Base-by-base conservation (phyloP, 2,329 filamentous ascomycete species). In the Claviceps paspali region DNA sequence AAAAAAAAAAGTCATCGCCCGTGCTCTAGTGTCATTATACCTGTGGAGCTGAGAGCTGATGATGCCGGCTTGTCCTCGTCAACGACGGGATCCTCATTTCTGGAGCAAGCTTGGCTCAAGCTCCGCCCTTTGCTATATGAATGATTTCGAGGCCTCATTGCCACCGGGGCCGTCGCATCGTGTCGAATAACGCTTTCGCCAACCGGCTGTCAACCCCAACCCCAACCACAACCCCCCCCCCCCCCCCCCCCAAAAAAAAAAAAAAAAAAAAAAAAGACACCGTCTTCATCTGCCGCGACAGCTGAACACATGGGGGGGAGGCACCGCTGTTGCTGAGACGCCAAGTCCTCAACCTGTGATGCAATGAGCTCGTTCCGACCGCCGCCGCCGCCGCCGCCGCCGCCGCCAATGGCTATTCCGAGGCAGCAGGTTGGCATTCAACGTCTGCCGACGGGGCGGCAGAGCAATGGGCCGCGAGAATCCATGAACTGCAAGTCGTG, bases 401-500 rank as follows among this genome's bases (percentile, higher is more conserved):
- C 6, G 19, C 14, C 6, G 14, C 14, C 8, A 10, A 57, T 67
- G 42, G 59, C 63, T 53, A 79, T 84, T 68, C 74, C 80, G 45
- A 73, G 82, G 50, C 79, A 80, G 21, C 79, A 83, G 63, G 78
- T 87, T 51, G 79, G 81, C 54, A 88, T 88, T 56, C 80, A 87
- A 60, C 75, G 82, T 43, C 64, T 88, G 46, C 79, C 81, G 19
- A 69, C 77, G 38, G 75, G 79, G 44, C 76, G 80, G 29, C 65
- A 75, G 59, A 76, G 70, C 57, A 79, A 74, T 49, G 82, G 91
- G 56, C 82, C 82, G 29, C 76, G 82, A 50, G 85, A 92, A 65
- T 82, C 82, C 24, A 93, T 93, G 85, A 93, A 93, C 58, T 93
- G 85, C 74, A 92, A 93, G 60, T 91, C 83, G 39, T 93, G 85